A percentile compares a stretch with the other conserved stretches of the same genome.
phyloP scores from a whole-genome alignment of 495 filamentous ascomycete genomes.

The Acidiella bohemica region DNA sequence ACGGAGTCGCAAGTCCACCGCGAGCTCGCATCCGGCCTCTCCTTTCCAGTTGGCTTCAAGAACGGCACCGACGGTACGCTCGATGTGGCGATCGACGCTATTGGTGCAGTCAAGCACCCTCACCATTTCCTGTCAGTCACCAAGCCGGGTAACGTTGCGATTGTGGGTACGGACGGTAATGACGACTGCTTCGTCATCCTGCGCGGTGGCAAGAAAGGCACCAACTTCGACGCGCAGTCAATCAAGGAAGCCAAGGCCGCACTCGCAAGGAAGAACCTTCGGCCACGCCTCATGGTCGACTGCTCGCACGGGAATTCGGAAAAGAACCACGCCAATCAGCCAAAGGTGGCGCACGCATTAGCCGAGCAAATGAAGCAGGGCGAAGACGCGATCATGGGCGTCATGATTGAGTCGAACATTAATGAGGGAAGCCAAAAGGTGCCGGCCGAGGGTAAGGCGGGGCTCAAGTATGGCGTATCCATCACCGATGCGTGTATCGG shows the following conservation, averaged over 20 bases:
- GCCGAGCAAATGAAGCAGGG: slow-evolving; percentile 74
- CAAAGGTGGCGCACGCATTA: slow-evolving; percentile 74
- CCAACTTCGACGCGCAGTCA: slow-evolving; percentile 82
- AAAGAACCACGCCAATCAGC: slow-evolving; percentile 95
- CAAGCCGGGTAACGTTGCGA: slow-evolving; percentile 91
- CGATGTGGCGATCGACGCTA: slow-evolving; percentile 87
- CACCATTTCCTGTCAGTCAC: slow-evolving; percentile 99
- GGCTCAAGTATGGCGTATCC: slow-evolving; percentile 85
- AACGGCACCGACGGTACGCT: slow-evolving; percentile 94
- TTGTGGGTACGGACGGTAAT: slow-evolving; percentile 90
- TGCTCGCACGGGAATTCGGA: slow-evolving; percentile 94
- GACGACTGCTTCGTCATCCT: slow-evolving; percentile 98
- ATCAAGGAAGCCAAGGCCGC: slow-evolving; percentile 63
- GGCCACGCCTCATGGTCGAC: slow-evolving; percentile 84
- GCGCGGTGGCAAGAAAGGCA: slow-evolving; percentile 80
- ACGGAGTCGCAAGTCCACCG: slow-evolving; percentile 93
- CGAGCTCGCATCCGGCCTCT: slow-evolving; percentile 83
- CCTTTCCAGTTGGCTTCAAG: slow-evolving; percentile 98
- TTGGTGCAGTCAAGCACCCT: slow-evolving; percentile 80
- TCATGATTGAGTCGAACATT: slow-evolving; percentile 98
- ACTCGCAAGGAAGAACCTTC: slow-evolving; percentile 50
- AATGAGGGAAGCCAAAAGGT: slow-evolving; percentile 92
- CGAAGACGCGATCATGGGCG: slow-evolving; percentile 83
- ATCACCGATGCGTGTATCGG: slow-evolving; percentile 97
- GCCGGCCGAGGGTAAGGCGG: slow-evolving; percentile 71